Conservation (phyloP, 2,329 filamentous ascomycete genomes). For the Epichloe hybrida region DNA sequence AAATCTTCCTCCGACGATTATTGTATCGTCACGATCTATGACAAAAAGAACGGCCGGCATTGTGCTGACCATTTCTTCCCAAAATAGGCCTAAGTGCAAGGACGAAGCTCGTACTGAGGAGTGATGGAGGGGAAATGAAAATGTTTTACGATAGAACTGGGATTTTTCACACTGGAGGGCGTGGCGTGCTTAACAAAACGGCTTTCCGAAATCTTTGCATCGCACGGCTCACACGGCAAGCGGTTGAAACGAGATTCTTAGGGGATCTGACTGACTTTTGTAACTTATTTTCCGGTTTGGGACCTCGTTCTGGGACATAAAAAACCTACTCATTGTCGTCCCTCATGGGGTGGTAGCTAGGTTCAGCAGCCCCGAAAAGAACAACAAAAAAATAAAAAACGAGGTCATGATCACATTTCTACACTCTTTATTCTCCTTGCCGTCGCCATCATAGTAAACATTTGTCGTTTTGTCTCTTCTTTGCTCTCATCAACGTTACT, state of each 20-base stretch:
- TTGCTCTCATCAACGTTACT: no score
- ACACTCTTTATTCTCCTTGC: no score
- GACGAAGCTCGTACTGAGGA: not conserved
- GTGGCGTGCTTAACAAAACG: constrained; percentile 22
- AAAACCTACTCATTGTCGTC: constrained; percentile 14
- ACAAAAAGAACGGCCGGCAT: not conserved
- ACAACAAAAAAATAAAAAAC: constrained; percentile 17
- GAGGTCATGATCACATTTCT: constrained; percentile 23
- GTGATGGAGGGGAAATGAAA: constrained; percentile 5
- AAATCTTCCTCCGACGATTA: not conserved
- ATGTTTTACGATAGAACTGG: constrained; percentile 3
- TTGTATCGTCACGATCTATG: no score
- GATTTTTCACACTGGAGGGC: constrained; percentile 15
- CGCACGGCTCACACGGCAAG: constrained; percentile 23
- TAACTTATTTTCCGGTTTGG: constrained; percentile 23
- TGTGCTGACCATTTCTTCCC: not conserved
- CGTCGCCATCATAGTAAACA: no score
- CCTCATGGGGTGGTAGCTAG: constrained; percentile 17
- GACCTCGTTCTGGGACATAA: constrained; percentile 20
- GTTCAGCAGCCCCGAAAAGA: constrained; percentile 17
- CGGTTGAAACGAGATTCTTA: constrained; percentile 7
- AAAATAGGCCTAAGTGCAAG: constrained; percentile 7
- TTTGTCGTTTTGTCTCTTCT: not conserved
- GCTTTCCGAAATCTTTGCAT: constrained; percentile 18
- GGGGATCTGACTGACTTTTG: constrained; percentile 20